Evolutionary conservation across 495 filamentous ascomycete species (phyloP), one percentile per base, ranked within the genome.

Genomic region (Opeltia flavorubescens): DNA sequence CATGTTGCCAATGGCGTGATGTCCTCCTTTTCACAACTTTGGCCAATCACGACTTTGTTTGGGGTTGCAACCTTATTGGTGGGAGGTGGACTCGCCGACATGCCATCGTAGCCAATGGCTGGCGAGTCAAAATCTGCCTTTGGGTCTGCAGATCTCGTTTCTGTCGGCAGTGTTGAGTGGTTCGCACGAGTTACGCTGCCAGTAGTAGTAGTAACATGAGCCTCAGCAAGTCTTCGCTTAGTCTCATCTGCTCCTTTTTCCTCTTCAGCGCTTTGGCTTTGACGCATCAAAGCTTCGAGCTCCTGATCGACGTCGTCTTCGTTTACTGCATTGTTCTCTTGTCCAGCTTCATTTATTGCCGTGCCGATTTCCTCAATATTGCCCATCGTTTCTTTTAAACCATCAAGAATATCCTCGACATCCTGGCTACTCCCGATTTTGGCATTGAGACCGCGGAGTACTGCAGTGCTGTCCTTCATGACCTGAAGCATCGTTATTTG

Each of bases 261-360:
- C 52, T 80, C 74, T 42, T 60, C 62, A 50, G 69, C 74, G 58
- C 68, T 63, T 59, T 64, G 68, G 63, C 86, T 78, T 51, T 76
- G 76, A 30, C 59, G 68, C 63, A 93, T 77, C 66, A 98, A 57
- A 8, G 71, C 78, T 54, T 84, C 80, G 24, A 95, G 70, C 68
- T 95, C 91, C 34, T 88, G 86, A 47, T 95, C 89, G 44, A 95
- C 77, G 61, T 91, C 89, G 15, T 56, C 66, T 59, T 95, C 91
- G 57, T 94, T 88, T 44, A 88, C 70, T 13, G 69, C 69, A 9
- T 63, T 70, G 21, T 55, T 66, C 12, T 60, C 64, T 5, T 56
- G 59, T 1, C 65, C 66, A 25, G 59, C 66, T 55, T 88, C 83
- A 21, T 77, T 76, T 49, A 94, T 76, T 36, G 86, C 78, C 50